phyloP scores from a whole-genome alignment of 768 basidiomycete genomes.

The Steccherinum ochraceum region DNA sequence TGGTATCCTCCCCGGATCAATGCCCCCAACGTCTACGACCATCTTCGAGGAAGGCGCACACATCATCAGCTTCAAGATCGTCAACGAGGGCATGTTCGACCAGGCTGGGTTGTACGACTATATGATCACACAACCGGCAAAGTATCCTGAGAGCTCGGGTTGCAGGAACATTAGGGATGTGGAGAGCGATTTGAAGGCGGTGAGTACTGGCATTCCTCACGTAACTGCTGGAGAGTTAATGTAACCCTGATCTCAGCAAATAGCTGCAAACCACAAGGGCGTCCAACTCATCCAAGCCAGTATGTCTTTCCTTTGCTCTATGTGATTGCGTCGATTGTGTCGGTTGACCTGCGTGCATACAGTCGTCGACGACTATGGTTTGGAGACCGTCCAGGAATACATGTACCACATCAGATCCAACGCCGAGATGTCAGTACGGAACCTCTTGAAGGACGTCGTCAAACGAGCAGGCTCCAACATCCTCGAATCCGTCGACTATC shows the following conservation, averaged over 20 bases:
- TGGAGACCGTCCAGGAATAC: conserved; percentile 86
- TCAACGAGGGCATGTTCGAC: conserved; percentile 77
- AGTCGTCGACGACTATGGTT: conserved; percentile 85
- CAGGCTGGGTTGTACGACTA: conserved; percentile 64
- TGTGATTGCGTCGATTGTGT: conserved; percentile 7
- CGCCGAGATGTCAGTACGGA: conserved; percentile 82
- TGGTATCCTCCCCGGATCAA: conserved; percentile 87
- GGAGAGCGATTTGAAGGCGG: conserved; percentile 88
- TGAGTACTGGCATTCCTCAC: conserved; percentile 36
- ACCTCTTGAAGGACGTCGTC: conserved; percentile 70
- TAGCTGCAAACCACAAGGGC: conserved; percentile 91
- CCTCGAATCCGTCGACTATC: conserved; percentile 71
- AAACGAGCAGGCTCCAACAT: conserved; percentile 59
- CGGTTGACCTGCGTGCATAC: not conserved
- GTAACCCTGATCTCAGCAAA: conserved; percentile 72
- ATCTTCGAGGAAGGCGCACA: conserved; percentile 94
- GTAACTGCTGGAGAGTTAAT: not conserved
- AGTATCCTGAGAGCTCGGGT: conserved; percentile 81
- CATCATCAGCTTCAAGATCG: conserved; percentile 88
- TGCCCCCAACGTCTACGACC: conserved; percentile 90
- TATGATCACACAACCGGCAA: conserved; percentile 76
- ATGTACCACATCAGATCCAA: conserved; percentile 89
- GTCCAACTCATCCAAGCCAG: conserved; percentile 78
- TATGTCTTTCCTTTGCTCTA: conserved; percentile 26
- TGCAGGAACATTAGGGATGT: conserved; percentile 85